These are phyloP conservation scores for Tetradesmus obliquus DNA, from an alignment of 139 green algal genomes.

Conservation along the genomic window DNA sequence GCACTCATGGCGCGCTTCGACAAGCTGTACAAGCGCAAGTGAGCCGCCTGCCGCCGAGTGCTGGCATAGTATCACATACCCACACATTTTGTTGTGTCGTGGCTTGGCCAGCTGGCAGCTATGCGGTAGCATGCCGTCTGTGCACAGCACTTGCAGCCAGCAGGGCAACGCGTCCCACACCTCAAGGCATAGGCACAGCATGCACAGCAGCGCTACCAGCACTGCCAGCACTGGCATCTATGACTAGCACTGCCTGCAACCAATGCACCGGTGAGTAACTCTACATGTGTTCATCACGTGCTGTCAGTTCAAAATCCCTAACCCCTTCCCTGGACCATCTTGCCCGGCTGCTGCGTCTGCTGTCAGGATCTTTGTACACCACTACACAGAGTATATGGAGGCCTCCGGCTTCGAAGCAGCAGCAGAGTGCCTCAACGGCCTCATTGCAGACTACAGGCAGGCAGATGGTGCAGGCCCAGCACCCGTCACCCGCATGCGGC, in stretches of 20 bases:
- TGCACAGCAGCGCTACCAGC: background rate
- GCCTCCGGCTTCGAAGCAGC: constrained; percentile 62
- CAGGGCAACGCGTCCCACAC: no score
- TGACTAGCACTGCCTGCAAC: no score
- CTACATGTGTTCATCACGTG: no score
- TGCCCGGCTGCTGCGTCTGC: background rate
- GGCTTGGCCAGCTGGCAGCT: background rate
- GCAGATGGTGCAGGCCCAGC: constrained; percentile 52
- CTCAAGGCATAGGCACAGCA: no score
- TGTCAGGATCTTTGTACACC: constrained; percentile 75
- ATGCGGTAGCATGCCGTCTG: background rate
- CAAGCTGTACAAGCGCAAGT: constrained; percentile 69
- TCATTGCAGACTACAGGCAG: constrained; percentile 57
- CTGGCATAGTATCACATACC: background rate
- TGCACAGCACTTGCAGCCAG: background rate
- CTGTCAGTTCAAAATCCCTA: no score
- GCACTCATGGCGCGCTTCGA: constrained; percentile 74
- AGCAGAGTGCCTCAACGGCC: constrained; percentile 45
- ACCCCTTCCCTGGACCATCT: background rate
- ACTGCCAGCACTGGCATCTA: no score
- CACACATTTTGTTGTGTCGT: background rate
- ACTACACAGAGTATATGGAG: constrained; percentile 85
- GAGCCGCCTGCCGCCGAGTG: background rate
- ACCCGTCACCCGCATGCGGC: constrained; percentile 48
- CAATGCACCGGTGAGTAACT: no score